These are phyloP conservation scores for Colletotrichum tabaci DNA, from an alignment of 2,329 filamentous ascomycete species.

Conservation along the genomic window DNA sequence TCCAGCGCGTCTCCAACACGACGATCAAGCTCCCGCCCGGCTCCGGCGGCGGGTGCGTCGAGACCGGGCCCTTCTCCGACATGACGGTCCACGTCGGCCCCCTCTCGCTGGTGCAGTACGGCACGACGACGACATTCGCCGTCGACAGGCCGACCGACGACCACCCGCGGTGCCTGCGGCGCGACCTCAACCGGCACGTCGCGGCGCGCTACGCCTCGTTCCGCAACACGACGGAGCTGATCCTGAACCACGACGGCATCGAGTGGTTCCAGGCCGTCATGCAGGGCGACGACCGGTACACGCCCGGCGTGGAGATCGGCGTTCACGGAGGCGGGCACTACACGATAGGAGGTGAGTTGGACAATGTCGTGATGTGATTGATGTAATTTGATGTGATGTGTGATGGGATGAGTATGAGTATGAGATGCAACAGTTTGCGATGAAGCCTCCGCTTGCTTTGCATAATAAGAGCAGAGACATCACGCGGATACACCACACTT, in stretches of 20 bases:
- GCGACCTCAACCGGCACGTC: constrained; percentile 50
- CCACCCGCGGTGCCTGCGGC: constrained; percentile 60
- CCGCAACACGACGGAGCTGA: constrained; percentile 48
- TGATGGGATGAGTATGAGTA: too few relatives aligned
- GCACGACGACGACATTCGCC: constrained; percentile 38
- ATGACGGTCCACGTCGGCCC: constrained; percentile 57
- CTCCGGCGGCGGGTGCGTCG: constrained; percentile 64
- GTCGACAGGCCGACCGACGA: constrained; percentile 49
- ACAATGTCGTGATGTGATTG: background rate
- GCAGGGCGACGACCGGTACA: constrained; percentile 51
- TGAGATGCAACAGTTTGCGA: too few relatives aligned
- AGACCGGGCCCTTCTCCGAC: constrained; percentile 54
- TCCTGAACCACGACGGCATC: constrained; percentile 46
- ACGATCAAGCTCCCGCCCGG: constrained; percentile 58
- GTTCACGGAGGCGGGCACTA: constrained; percentile 59
- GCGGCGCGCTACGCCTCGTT: constrained; percentile 43
- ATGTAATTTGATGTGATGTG: too few relatives aligned
- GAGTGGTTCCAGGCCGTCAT: constrained; percentile 53
- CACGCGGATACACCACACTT: too few relatives aligned
- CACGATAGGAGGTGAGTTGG: constrained; percentile 51
- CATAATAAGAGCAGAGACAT: too few relatives aligned
- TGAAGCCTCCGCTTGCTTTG: background rate
- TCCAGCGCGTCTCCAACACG: constrained; percentile 4
- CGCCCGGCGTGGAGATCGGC: constrained; percentile 49
- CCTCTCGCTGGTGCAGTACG: constrained; percentile 22